Evolutionary conservation across 768 basidiomycete species (phyloP).

Genomic region (Rhizopogon salebrosus): DNA sequence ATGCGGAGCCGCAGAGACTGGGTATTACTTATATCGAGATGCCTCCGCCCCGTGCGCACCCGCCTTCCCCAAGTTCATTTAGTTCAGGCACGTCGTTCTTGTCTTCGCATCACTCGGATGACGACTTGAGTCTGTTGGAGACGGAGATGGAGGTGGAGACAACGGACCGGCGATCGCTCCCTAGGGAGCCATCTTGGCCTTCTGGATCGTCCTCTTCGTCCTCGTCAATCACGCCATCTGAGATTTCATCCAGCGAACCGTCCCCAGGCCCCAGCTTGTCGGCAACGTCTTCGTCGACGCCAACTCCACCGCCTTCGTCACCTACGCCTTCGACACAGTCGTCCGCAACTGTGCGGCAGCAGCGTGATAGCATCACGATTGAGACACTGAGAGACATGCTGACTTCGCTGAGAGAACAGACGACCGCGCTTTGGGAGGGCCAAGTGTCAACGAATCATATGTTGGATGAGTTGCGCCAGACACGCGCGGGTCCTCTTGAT

Average conservation of each 20-base stretch:
- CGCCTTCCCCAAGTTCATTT: conserved; percentile 35
- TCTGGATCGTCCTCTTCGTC: conserved; percentile 32
- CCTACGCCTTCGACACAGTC: conserved; percentile 34
- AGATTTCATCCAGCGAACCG: conserved; percentile 27
- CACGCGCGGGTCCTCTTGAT: conserved; percentile 35
- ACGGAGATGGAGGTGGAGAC: conserved; percentile 26
- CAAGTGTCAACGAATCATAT: conserved; percentile 57
- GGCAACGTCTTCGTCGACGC: conserved; percentile 30
- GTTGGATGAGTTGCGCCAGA: conserved; percentile 56
- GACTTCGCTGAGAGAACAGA: conserved; percentile 52
- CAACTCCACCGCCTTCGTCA: conserved; percentile 31
- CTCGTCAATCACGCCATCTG: conserved; percentile 25
- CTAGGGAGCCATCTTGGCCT: conserved; percentile 25
- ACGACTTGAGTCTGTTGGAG: conserved; percentile 44
- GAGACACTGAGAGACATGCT: conserved; percentile 50
- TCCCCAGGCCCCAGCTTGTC: conserved; percentile 36
- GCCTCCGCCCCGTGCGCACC: conserved; percentile 38
- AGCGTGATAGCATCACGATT: conserved; percentile 26
- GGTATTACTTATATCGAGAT: conserved; percentile 29
- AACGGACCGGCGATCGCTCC: not conserved
- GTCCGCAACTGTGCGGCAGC: conserved; percentile 31
- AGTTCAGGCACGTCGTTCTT: conserved; percentile 38
- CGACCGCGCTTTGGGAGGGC: conserved; percentile 54
- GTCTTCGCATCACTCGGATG: conserved; percentile 68
- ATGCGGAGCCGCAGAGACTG: conserved; percentile 18